phyloP scores from a whole-genome alignment of 495 filamentous ascomycete species.

The Neurospora sp. region DNA sequence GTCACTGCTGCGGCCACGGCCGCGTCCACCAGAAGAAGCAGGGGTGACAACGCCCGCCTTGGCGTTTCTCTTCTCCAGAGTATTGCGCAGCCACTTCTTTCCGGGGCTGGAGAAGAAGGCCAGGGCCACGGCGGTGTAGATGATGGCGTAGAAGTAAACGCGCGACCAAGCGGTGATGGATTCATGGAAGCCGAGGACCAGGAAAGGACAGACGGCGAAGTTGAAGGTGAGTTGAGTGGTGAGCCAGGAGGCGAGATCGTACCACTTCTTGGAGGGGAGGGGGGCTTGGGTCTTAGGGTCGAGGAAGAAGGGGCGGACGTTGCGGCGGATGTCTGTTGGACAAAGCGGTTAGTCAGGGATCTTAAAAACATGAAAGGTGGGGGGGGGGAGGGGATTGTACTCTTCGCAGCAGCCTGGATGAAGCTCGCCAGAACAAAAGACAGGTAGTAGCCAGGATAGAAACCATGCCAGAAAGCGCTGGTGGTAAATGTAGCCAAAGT shows the following conservation, averaged over 20 bases:
- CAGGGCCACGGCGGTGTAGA: conserved; percentile 52
- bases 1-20: not conserved
- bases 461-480: conserved; percentile 95
- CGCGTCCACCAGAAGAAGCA: not conserved
- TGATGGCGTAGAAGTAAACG: conserved; percentile 79
- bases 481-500: conserved; percentile 90
- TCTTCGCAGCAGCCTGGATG: conserved; percentile 87
- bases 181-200: conserved; percentile 58
- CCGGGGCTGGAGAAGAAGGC: conserved; percentile 73
- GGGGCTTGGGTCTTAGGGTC: conserved; percentile 54
- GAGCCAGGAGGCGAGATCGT: conserved; percentile 73
- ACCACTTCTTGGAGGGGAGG: conserved; percentile 66
- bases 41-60: conserved; percentile 17
- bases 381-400: conserved; percentile 33
- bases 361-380: not conserved
- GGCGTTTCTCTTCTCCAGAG: conserved; percentile 47
- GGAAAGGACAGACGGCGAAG: conserved; percentile 74
- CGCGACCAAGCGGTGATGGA: conserved; percentile 67
- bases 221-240: conserved; percentile 74
- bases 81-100: conserved; percentile 47
- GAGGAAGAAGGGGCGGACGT: conserved; percentile 89
- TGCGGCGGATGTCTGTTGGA: conserved; percentile 67
- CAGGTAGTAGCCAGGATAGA: conserved; percentile 94
- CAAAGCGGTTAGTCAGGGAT: not conserved
- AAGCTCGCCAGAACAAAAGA: conserved; percentile 82